These are phyloP conservation scores for Naganishia onofrii DNA, from an alignment of 768 basidiomycete species.

Conservation along the genomic window DNA sequence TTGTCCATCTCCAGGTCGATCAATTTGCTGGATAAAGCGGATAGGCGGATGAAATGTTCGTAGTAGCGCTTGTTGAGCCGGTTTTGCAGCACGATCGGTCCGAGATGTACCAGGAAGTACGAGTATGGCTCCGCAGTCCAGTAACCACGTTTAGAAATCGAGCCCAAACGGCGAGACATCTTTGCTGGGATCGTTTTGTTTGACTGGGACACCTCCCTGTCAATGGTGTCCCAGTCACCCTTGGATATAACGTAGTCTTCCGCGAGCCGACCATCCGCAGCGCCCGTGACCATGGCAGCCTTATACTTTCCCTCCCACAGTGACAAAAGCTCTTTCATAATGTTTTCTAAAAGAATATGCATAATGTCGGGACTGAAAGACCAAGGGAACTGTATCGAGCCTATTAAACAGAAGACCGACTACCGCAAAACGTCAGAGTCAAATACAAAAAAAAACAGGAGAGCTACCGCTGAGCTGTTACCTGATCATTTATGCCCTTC, in stretches of 20 bases:
- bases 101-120: not conserved
- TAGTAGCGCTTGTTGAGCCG: not conserved
- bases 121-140: constrained; percentile 5
- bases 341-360: constrained; percentile 7
- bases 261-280: not conserved
- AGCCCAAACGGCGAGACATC: not conserved
- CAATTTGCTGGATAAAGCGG: not conserved
- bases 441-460: no score
- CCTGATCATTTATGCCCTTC: not conserved
- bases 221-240: not conserved
- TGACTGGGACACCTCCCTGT: not conserved
- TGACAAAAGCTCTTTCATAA: not conserved
- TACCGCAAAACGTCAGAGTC: no score
- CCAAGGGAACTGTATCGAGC: not conserved
- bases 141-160: not conserved
- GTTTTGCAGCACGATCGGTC: not conserved
- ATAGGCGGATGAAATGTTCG: not conserved
- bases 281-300: not conserved
- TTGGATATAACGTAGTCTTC: not conserved
- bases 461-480: no score
- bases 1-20: not conserved
- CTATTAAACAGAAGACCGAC: not conserved
- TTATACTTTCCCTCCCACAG: constrained; percentile 8
- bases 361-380: not conserved
- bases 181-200: not conserved